A percentile compares a stretch with the other conserved stretches of the same genome.
These are phyloP conservation scores for Debaryomycetaceae sp. DNA, from an alignment of 1,139 yeast genomes.

Conservation along the genomic window DNA sequence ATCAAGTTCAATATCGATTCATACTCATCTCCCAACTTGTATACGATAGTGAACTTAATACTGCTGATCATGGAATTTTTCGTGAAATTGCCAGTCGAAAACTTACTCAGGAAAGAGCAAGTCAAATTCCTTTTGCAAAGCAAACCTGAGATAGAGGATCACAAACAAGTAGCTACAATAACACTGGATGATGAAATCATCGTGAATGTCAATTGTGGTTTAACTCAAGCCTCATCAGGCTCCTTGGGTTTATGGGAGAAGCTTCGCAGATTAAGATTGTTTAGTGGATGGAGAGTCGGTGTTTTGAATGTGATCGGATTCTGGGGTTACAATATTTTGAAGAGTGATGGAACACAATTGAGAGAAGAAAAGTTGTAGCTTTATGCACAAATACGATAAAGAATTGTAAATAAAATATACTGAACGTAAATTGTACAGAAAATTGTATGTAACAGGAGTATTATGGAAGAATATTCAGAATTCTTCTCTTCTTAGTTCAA, in stretches of 20 bases:
- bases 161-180: constrained; percentile 33
- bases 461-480: no score
- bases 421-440: background rate
- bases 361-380: constrained; percentile 35
- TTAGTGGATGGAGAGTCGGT: constrained; percentile 92
- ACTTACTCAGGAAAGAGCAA: constrained; percentile 80
- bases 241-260: constrained; percentile 11
- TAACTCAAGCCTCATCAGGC: constrained; percentile 12
- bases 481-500: no score
- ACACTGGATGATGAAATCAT: constrained; percentile 47
- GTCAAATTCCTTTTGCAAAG: constrained; percentile 54
- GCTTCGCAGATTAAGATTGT: constrained; percentile 42
- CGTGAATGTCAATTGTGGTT: constrained; percentile 38
- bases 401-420: background rate
- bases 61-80: constrained; percentile 66
- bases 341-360: constrained; percentile 46
- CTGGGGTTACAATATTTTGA: constrained; percentile 73
- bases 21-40: constrained; percentile 60
- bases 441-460: background rate
- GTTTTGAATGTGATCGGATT: constrained; percentile 73
- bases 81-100: constrained; percentile 82
- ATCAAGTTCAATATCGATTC: constrained; percentile 67
- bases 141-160: constrained; percentile 29
- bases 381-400: background rate
- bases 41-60: constrained; percentile 49